phyloP scores from a whole-genome alignment of 208 protist genomes.

The Zelonia costaricensis region DNA sequence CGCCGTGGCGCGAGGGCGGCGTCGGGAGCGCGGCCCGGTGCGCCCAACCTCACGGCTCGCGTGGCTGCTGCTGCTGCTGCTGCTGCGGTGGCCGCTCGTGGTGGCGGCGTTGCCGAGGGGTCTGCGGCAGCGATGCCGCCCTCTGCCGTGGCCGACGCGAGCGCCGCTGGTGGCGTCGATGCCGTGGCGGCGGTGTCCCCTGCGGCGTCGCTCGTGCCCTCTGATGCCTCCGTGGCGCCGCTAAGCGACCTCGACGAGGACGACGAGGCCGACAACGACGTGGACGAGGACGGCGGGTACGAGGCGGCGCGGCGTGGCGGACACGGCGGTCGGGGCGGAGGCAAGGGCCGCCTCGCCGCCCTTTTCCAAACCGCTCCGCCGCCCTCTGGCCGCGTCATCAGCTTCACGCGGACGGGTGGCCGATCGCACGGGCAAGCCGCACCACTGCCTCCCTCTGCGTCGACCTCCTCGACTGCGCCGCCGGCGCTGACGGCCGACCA shows the following conservation, averaged over 20 bases:
- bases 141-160: neutral
- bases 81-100: neutral
- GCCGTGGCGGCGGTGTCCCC: neutral
- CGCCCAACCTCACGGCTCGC: too few species aligned
- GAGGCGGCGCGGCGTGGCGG: too few species aligned
- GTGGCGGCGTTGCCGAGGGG: too few species aligned
- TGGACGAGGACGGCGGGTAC: neutral
- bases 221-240: neutral
- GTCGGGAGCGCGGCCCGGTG: too few species aligned
- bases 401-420: too few species aligned
- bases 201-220: neutral
- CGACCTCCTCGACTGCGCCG: neutral
- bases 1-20: too few species aligned
- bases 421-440: too few species aligned
- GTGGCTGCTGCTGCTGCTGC: neutral
- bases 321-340: too few species aligned
- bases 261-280: neutral
- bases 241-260: constrained; percentile 9
- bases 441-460: neutral
- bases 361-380: too few species aligned
- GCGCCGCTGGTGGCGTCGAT: neutral
- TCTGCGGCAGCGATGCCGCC: too few species aligned
- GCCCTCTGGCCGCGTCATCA: too few species aligned
- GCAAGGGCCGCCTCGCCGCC: too few species aligned
- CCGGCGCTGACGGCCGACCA: constrained; percentile 14